These are phyloP conservation scores for Salix arbutifolia DNA, from an alignment of 345 rosid species.

Conservation along the genomic window DNA sequence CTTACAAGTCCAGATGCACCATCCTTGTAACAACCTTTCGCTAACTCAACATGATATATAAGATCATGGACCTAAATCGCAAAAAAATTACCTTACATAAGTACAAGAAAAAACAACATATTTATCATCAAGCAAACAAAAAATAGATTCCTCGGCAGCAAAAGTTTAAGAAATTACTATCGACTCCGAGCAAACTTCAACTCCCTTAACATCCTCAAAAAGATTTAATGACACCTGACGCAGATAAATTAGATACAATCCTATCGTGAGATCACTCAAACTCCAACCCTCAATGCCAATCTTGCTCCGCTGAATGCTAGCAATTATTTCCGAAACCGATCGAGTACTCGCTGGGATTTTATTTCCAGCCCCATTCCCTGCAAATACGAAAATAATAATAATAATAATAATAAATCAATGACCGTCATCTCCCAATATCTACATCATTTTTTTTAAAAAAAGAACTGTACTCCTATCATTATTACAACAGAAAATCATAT, in stretches of 20 bases:
- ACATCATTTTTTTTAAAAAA: neutral
- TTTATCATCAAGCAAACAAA: neutral
- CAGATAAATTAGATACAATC: conserved; percentile 82
- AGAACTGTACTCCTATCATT: neutral
- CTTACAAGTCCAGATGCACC: conserved; percentile 49
- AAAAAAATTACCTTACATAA: conserved; percentile 17
- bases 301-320: conserved; percentile 87
- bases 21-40: conserved; percentile 69
- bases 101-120: neutral
- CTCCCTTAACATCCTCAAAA: conserved; percentile 68
- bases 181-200: conserved; percentile 57
- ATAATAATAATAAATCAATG: neutral
- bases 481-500: neutral
- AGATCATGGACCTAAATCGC: conserved; percentile 66
- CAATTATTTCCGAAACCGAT: conserved; percentile 71
- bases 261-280: conserved; percentile 88
- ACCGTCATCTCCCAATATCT: conserved; percentile 4
- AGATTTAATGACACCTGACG: conserved; percentile 69
- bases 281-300: conserved; percentile 89
- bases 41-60: conserved; percentile 78
- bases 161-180: conserved; percentile 33
- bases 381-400: conserved; percentile 7
- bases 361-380: conserved; percentile 48
- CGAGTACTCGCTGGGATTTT: conserved; percentile 48
- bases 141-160: conserved; percentile 1